Evolutionary conservation across 2,329 filamentous ascomycete genomes (phyloP), one percentile per base, ranked within the genome.

Genomic region (Colletotrichum shisoi): DNA sequence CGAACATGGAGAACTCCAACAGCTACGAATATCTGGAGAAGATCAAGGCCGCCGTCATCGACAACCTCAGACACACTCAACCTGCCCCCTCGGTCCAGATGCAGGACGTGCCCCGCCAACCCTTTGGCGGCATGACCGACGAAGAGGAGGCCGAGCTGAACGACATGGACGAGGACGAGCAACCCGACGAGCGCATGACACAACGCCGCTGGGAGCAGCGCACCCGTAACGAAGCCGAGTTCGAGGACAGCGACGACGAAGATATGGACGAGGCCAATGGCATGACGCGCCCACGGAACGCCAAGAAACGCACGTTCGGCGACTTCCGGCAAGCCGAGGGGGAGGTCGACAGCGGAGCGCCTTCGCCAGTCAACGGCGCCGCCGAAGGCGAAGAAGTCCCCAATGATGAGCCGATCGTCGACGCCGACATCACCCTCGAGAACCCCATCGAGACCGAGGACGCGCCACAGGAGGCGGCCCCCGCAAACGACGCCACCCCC

Each of bases 1-100:
- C 90, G 13, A 94, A 93, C 69, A 92, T 95, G 81, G 93, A 96
- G 74, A 98, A 97, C 73, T 91, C 93, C 49, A 96, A 97, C 75
- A 91, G 92, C 63, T 84, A 87, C 58, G 88, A 93, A 61, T 94
- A 96, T 71, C 84, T 97, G 3, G 88, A 93, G 49, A 91, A 90
- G 73, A 91, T 97, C 73, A 91, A 94, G 68, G 87, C 90, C 69
- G 87, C 91, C 40, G 89, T 97, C 37, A 87, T 93, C 62, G 92
- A 96, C 73, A 96, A 98, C 76, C 80, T 99, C 59, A 86, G 92
- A 69, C 94, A 94, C 76, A 91, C 97, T 34, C 87, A 92, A 48
- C 91, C 91, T 40, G 92, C 90, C 0, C 95, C 95, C 1, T 97
- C 93, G 21, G 93, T 97, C 21, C 93, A 97, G 78, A 91, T 97